Evolutionary conservation across 306 rosid genomes (phyloP), one percentile per base, ranked within the genome.

Genomic region (Senna tora): DNA sequence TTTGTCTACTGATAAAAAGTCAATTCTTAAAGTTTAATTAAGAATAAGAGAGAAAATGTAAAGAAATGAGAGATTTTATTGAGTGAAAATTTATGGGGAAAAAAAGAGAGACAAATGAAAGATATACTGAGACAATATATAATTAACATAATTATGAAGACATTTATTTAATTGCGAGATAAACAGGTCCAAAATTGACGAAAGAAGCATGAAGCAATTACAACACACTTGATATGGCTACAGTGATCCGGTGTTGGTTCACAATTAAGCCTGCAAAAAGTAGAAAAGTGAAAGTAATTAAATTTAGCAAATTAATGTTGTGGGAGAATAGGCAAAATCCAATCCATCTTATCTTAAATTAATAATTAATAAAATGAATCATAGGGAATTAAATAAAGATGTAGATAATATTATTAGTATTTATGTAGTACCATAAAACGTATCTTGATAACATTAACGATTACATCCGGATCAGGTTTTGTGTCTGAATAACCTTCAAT

Each of bases 401-500:
- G 8, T 3, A 10, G 33, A 28, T 22, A 17, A 22, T 13, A 25
- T 62, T 6, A n/a, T n/a, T n/a, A n/a, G n/a, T 25, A 25, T 25
- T 1, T 25, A 25, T 34, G 38, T 12, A 9, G 10, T 84, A 90
- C 98, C 96, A 81, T 11, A 49, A 85, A 80, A 6, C 77, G 82
- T 42, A 66, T 81, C 84, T 81, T 90, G 89, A 65, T 90, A 33
- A 0, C 0, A 10, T 70, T 87, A 56, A 93, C 79, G 5, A 67
- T 45, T 76, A 83, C 81, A 21, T 75, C 43, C 7, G 91, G 89
- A 83, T 87, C 78, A 6, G 51, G 3, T 80, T 71, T 90, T 50
- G 96, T 92, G 51, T 68, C 80, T 79, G 84, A 76, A 59, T 92
- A 92, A 46, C 91, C 93, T 34, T 84, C 86, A 19, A 80, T 77